A percentile compares a stretch with the other conserved stretches of the same genome.
These are phyloP conservation scores for Penicillium sp. DNA, from an alignment of 2,329 filamentous ascomycete genomes.

Conservation along the genomic window DNA sequence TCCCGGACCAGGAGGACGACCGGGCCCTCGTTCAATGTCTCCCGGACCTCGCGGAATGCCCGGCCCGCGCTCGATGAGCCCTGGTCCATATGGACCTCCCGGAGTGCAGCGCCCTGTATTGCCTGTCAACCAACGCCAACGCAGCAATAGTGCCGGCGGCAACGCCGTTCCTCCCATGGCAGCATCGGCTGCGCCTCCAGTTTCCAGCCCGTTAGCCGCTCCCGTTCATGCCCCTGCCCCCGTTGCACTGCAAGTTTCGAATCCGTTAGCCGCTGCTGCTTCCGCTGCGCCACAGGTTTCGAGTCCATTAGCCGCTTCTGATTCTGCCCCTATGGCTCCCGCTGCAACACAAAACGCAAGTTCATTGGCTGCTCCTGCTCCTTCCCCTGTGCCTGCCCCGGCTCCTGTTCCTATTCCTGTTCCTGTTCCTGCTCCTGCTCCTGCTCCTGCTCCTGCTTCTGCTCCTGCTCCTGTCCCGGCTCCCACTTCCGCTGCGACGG, in stretches of 20 bases:
- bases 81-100: conserved; percentile 43
- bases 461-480: too few species aligned
- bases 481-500: not conserved
- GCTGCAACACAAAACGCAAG: conserved; percentile 12
- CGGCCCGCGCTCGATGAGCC: conserved; percentile 39
- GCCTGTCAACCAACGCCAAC: conserved; percentile 36
- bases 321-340: conserved; percentile 20
- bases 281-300: conserved; percentile 20
- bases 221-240: not conserved
- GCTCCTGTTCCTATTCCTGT: conserved; percentile 17
- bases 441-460: conserved; percentile 25
- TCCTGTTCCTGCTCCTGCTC: conserved; percentile 33
- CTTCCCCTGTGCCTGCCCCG: conserved; percentile 23
- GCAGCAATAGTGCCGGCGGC: conserved; percentile 47
- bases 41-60: conserved; percentile 34
- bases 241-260: conserved; percentile 18
- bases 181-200: conserved; percentile 15
- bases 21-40: conserved; percentile 34
- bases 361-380: not conserved
- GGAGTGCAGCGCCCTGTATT: conserved; percentile 43
- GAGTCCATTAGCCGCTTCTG: conserved; percentile 29
- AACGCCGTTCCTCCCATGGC: conserved; percentile 26
- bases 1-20: conserved; percentile 28
- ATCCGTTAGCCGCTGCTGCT: conserved; percentile 7
- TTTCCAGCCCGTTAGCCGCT: conserved; percentile 33